Evolutionary conservation across 495 filamentous ascomycete species (phyloP).

Genomic region (Penicillium arizonense): DNA sequence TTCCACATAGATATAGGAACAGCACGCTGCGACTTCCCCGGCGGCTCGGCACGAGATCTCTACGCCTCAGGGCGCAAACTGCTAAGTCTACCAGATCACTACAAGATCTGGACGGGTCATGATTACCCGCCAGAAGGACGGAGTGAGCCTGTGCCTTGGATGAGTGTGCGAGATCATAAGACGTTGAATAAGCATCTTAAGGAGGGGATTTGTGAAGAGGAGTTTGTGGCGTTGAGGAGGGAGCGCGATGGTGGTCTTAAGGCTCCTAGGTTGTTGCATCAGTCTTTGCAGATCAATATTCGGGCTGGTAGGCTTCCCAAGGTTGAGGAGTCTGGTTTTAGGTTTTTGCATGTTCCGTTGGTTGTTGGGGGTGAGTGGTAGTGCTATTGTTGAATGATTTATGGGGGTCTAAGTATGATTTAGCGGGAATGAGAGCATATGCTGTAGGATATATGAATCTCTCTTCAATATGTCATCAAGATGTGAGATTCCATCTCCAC

Average conservation of each 20-base stretch:
- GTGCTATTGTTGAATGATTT: not conserved
- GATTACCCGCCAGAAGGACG: slow-evolving; percentile 44
- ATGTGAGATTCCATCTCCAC: too few species aligned
- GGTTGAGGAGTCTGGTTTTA: slow-evolving; percentile 24
- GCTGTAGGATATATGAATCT: too few species aligned
- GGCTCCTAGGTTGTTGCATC: slow-evolving; percentile 54
- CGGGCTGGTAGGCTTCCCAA: slow-evolving; percentile 49
- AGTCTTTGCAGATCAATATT: slow-evolving; percentile 59
- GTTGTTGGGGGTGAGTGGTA: slow-evolving; percentile 31
- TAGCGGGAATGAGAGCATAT: too few species aligned
- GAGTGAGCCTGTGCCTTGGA: slow-evolving; percentile 33
- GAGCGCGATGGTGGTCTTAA: slow-evolving; percentile 47
- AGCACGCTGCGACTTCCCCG: slow-evolving; percentile 61
- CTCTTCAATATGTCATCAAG: too few species aligned
- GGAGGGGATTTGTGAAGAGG: slow-evolving; percentile 32
- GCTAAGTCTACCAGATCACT: slow-evolving; percentile 41
- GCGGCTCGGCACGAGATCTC: slow-evolving; percentile 46
- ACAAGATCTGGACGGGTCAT: slow-evolving; percentile 51
- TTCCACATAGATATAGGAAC: slow-evolving; percentile 59
- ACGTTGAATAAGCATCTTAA: slow-evolving; percentile 53
- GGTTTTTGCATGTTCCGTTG: slow-evolving; percentile 45
- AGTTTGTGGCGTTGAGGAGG: slow-evolving; percentile 48
- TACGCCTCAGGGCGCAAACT: slow-evolving; percentile 46
- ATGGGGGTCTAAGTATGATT: too few species aligned
- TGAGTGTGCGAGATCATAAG: slow-evolving; percentile 51